A percentile compares a stretch with the other conserved stretches of the same genome.
Evolutionary conservation across 106 monocot genomes (phyloP).

Genomic region (Allium cepa): DNA sequence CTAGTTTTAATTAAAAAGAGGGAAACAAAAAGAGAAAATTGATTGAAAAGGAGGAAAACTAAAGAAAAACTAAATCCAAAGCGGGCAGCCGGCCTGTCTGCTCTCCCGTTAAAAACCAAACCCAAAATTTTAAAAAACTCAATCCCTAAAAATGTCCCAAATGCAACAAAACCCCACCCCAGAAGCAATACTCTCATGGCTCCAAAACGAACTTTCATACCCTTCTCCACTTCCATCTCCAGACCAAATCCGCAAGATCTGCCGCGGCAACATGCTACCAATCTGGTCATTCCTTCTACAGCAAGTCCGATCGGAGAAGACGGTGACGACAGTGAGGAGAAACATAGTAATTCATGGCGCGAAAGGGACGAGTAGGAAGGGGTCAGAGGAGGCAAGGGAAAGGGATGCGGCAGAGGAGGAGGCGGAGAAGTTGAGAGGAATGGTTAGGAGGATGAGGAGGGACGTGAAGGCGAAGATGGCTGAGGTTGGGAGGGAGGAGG

Average conservation of each 20-base stretch:
- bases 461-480: constrained; percentile 5
- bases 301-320: constrained; percentile 77
- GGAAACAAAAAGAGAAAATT: too few species aligned
- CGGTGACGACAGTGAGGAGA: constrained; percentile 52
- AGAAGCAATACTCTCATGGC: constrained; percentile 90
- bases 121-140: background rate
- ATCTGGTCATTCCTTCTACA: constrained; percentile 79
- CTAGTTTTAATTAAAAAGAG: too few species aligned
- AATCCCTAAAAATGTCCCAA: background rate
- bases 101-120: too few species aligned
- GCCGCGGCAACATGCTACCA: constrained; percentile 92
- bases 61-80: too few species aligned
- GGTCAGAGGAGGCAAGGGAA: constrained; percentile 48
- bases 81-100: too few species aligned
- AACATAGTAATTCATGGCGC: constrained; percentile 87
- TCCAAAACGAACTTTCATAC: constrained; percentile 94
- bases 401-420: constrained; percentile 83
- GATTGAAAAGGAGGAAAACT: too few species aligned
- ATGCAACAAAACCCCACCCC: constrained; percentile 51
- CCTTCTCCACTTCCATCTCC: constrained; percentile 55
- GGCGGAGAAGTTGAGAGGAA: constrained; percentile 49
- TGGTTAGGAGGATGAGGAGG: constrained; percentile 74
- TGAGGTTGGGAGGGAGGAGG: constrained; percentile 75
- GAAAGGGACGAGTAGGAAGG: constrained; percentile 19
- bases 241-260: constrained; percentile 85